phyloP scores from a whole-genome alignment of 345 rosid species.

The Syzygium jambos region DNA sequence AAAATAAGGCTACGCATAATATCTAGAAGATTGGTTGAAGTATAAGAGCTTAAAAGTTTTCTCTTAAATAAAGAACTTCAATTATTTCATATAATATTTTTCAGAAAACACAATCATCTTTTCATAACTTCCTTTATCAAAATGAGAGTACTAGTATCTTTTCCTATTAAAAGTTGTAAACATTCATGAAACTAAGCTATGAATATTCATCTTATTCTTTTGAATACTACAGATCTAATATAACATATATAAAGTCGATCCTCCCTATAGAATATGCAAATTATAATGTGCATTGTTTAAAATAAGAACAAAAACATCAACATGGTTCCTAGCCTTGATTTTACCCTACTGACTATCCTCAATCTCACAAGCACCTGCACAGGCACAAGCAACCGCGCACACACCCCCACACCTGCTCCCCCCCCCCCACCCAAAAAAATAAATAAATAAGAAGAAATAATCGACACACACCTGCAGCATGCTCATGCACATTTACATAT shows the following conservation, averaged over 20 bases:
- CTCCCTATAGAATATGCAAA: background rate
- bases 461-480: background rate
- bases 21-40: background rate
- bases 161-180: no score
- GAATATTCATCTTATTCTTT: background rate
- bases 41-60: background rate
- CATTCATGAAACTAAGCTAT: background rate
- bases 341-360: no score
- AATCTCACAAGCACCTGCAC: no score
- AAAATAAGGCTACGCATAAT: background rate
- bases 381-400: no score
- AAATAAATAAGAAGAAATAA: no score
- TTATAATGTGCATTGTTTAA: background rate
- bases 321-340: background rate
- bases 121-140: no score
- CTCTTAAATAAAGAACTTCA: background rate
- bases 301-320: background rate
- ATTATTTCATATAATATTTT: no score
- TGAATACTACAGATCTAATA: background rate
- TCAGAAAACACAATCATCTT: no score
- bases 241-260: background rate
- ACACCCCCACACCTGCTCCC: no score
- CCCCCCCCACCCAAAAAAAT: no score
- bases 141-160: no score
- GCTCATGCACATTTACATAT: background rate